phyloP scores from a whole-genome alignment of 2,329 filamentous ascomycete species.

The Sordariomycetes sp. region DNA sequence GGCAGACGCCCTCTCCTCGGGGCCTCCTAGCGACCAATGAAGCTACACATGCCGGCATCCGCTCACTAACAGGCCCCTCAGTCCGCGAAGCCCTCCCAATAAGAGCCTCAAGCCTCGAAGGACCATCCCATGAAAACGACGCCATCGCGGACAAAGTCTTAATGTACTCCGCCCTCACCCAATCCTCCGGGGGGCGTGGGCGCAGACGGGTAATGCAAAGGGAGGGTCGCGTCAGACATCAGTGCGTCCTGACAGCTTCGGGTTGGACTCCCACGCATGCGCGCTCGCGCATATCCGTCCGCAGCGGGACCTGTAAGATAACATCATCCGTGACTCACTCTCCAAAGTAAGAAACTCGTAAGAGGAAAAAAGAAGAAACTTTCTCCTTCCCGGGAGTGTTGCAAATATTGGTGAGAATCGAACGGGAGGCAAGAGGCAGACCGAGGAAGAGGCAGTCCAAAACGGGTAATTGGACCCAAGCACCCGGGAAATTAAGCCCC shows the following conservation, averaged over 20 bases:
- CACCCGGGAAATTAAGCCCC: not conserved
- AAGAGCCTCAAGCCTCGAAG: not conserved
- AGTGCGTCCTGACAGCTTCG: slow-evolving; percentile 2
- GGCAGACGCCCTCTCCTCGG: not conserved
- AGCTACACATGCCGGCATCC: not conserved
- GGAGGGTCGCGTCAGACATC: slow-evolving; percentile 1
- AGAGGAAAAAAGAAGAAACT: too few species aligned
- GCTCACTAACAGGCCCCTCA: not conserved
- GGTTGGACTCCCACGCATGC: slow-evolving; percentile 3
- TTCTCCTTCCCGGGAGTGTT: too few species aligned
- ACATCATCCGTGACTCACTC: not conserved
- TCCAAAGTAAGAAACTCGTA: not conserved
- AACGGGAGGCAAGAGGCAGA: not conserved
- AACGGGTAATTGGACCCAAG: not conserved
- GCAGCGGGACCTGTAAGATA: not conserved
- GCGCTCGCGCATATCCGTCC: not conserved
- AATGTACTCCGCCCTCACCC: not conserved
- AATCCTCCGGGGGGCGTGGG: not conserved
- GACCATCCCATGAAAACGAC: not conserved
- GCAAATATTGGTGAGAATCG: not conserved
- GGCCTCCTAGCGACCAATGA: not conserved
- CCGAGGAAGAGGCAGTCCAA: not conserved
- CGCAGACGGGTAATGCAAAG: not conserved
- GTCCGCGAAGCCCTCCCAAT: not conserved
- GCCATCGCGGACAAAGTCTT: not conserved